These are phyloP conservation scores for Kodamaea fukazawae DNA, from an alignment of 805 yeast genomes.

Conservation along the genomic window DNA sequence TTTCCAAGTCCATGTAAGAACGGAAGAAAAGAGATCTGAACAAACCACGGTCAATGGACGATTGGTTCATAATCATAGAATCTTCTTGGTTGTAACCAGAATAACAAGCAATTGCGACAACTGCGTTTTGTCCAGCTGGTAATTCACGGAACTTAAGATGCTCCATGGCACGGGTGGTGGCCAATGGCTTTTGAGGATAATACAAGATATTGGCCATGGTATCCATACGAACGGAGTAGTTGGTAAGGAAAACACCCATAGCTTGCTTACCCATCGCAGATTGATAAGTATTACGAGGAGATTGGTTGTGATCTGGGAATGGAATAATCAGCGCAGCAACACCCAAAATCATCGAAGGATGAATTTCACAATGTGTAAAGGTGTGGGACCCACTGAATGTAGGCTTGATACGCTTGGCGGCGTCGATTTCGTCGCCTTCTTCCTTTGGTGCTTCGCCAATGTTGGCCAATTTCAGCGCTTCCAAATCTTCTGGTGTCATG, in stretches of 20 bases:
- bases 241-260: slow-evolving; percentile 97
- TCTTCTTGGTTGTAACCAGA: slow-evolving; percentile 99
- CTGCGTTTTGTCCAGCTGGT: slow-evolving; percentile 98
- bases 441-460: slow-evolving; percentile 22
- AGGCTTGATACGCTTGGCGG: slow-evolving; percentile 85
- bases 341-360: slow-evolving; percentile 97
- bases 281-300: slow-evolving; percentile 98
- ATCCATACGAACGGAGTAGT: slow-evolving; percentile 96
- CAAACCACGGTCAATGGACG: slow-evolving; percentile 93
- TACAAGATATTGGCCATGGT: slow-evolving; percentile 98
- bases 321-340: slow-evolving; percentile 99
- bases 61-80: slow-evolving; percentile 99
- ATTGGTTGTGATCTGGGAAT: slow-evolving; percentile 99
- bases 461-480: slow-evolving; percentile 49
- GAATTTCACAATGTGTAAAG: slow-evolving; percentile 98
- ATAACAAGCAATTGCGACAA: slow-evolving; percentile 97
- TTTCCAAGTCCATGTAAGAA: slow-evolving; percentile 97
- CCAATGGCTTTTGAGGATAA: slow-evolving; percentile 97
- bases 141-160: slow-evolving; percentile 93
- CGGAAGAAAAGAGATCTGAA: slow-evolving; percentile 95
- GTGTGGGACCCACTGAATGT: slow-evolving; percentile 59
- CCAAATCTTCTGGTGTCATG: slow-evolving; percentile 96
- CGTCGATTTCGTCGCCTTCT: slow-evolving; percentile 48
- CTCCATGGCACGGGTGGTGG: slow-evolving; percentile 98
- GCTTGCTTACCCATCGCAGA: slow-evolving; percentile 99